Evolutionary conservation across 768 basidiomycete species (phyloP).

Genomic region (Crassisporium funariophilum): DNA sequence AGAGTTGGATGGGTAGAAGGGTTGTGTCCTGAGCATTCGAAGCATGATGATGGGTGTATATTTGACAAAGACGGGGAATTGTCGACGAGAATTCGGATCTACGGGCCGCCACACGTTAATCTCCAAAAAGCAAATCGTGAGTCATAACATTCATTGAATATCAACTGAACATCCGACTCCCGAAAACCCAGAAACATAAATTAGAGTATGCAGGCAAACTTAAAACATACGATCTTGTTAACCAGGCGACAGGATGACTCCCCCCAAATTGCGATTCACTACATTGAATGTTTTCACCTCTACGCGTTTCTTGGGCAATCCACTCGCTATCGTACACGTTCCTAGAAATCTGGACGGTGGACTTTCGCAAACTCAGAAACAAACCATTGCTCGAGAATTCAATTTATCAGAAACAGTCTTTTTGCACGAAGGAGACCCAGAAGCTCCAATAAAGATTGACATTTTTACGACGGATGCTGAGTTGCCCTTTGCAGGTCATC

Average conservation of each 20-base stretch:
- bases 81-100: conserved; percentile 15
- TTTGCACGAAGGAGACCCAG: conserved; percentile 32
- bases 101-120: too few species aligned
- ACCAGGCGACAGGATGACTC: too few species aligned
- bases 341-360: conserved; percentile 20
- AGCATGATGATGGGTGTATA: neutral
- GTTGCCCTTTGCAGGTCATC: conserved; percentile 49
- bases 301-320: conserved; percentile 43
- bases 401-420: conserved; percentile 53
- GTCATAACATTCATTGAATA: too few species aligned
- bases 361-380: conserved; percentile 41
- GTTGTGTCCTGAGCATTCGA: conserved; percentile 3
- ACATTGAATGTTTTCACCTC: conserved; percentile 47
- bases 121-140: too few species aligned
- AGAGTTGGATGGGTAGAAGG: conserved; percentile 4
- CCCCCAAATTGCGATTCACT: conserved; percentile 17
- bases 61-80: conserved; percentile 7
- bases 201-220: too few species aligned
- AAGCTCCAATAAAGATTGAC: conserved; percentile 33
- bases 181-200: too few species aligned
- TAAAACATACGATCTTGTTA: too few species aligned
- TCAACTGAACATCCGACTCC: too few species aligned
- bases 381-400: conserved; percentile 48
- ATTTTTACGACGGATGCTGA: conserved; percentile 44
- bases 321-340: conserved; percentile 45